phyloP scores from a whole-genome alignment of 164 flowering plant genomes.

The Aristolochia fimbriata region DNA sequence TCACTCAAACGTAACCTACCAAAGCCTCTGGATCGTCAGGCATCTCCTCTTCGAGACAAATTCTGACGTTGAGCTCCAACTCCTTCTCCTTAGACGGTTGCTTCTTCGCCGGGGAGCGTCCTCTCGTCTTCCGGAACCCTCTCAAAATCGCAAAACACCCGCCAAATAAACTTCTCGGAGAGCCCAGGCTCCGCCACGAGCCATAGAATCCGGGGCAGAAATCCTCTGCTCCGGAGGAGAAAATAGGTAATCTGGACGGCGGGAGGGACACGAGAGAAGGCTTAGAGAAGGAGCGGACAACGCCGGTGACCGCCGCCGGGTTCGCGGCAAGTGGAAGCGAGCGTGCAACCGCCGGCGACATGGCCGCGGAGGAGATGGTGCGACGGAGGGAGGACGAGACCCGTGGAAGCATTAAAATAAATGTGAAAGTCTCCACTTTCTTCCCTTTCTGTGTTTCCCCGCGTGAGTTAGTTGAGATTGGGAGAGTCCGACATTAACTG shows the following conservation, averaged over 20 bases:
- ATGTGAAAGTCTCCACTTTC: neutral
- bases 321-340: constrained; percentile 15
- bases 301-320: constrained; percentile 4
- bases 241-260: constrained; percentile 1
- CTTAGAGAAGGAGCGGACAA: neutral
- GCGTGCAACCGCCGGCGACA: constrained; percentile 18
- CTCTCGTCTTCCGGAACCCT: constrained; percentile 28
- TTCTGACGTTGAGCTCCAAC: constrained; percentile 66
- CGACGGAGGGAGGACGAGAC: constrained; percentile 4
- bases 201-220: constrained; percentile 18
- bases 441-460: neutral
- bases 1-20: constrained; percentile 23
- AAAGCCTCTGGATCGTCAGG: constrained; percentile 78
- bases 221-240: constrained; percentile 13
- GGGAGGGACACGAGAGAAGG: neutral
- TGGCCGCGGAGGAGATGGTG: constrained; percentile 4
- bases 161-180: constrained; percentile 5
- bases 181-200: constrained; percentile 7
- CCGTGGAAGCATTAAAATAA: constrained; percentile 8
- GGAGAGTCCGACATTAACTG: too few species aligned
- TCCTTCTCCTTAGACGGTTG: constrained; percentile 28
- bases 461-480: too few species aligned
- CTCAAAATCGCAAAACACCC: constrained; percentile 18
- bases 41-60: constrained; percentile 71
- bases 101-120: constrained; percentile 31